Evolutionary conservation across 768 basidiomycete genomes (phyloP).

Genomic region (Pulveroboletus sp.): DNA sequence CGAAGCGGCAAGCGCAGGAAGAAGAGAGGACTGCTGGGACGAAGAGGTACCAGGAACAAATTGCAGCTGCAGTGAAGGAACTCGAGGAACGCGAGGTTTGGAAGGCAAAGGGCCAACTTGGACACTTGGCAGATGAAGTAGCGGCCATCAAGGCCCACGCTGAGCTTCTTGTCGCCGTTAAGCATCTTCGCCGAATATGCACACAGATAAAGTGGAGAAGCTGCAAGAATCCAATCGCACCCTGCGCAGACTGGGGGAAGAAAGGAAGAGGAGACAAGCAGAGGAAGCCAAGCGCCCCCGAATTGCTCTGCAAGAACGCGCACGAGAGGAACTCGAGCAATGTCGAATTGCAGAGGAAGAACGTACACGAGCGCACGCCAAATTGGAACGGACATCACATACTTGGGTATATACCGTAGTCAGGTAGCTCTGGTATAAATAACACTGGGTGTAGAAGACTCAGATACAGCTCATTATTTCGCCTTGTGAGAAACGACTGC

Average conservation of each 20-base stretch:
- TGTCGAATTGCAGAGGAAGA: conserved; percentile 20
- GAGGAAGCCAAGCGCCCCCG: conserved; percentile 16
- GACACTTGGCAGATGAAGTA: conserved; percentile 6
- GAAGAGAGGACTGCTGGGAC: conserved; percentile 21
- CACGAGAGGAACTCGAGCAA: too few relatives aligned
- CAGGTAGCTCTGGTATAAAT: too few relatives aligned
- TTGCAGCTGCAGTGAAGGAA: conserved; percentile 18
- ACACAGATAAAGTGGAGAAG: conserved; percentile 14
- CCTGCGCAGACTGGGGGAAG: conserved; percentile 25
- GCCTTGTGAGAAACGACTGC: too few relatives aligned
- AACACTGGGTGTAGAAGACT: too few relatives aligned
- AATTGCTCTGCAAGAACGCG: too few relatives aligned
- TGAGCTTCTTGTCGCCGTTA: conserved; percentile 11
- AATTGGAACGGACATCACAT: too few relatives aligned
- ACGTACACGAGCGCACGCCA: conserved; percentile 2
- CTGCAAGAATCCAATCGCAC: conserved; percentile 14
- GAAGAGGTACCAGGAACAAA: conserved; percentile 19
- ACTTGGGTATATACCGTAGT: too few relatives aligned
- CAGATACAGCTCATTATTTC: too few relatives aligned
- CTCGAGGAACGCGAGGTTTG: conserved; percentile 8
- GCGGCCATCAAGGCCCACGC: conserved; percentile 7
- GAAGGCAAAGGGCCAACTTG: conserved; percentile 5
- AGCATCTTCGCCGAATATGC: conserved; percentile 17
- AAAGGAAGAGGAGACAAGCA: conserved; percentile 15
- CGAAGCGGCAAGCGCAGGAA: conserved; percentile 25